phyloP scores from a whole-genome alignment of 2,329 filamentous ascomycete genomes.

The Fusarium clavum region DNA sequence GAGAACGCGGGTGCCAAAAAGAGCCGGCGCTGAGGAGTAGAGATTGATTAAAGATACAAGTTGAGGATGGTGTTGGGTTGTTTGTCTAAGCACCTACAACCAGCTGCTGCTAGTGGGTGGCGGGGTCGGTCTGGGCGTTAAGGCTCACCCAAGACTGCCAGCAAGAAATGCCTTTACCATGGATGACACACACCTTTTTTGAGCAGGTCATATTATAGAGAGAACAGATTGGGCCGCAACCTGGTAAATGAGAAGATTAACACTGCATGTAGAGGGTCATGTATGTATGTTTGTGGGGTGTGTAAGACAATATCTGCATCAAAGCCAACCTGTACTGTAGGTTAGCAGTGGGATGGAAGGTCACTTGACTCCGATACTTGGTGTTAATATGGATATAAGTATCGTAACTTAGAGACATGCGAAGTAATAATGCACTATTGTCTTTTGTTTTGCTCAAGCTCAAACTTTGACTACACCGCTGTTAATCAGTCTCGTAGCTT shows the following conservation, averaged over 20 bases:
- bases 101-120: constrained; percentile 34
- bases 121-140: constrained; percentile 36
- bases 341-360: not conserved
- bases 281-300: constrained; percentile 1
- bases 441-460: not conserved
- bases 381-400: not conserved
- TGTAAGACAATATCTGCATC: constrained; percentile 15
- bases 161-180: constrained; percentile 28
- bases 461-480: not conserved
- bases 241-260: constrained; percentile 1
- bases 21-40: constrained; percentile 20
- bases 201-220: not conserved
- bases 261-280: not conserved
- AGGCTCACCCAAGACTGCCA: constrained; percentile 16
- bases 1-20: constrained; percentile 12
- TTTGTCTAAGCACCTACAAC: constrained; percentile 13
- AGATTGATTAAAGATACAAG: constrained; percentile 26
- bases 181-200: constrained; percentile 12
- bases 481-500: not conserved
- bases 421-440: not conserved
- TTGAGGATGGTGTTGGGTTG: constrained; percentile 31
- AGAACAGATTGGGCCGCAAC: constrained; percentile 11
- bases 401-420: not conserved
- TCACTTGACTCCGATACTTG: not conserved
- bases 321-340: constrained; percentile 1